Base-by-base conservation (phyloP, 2,329 filamentous ascomycete genomes). In the Thielaviopsis ethacetica region DNA sequence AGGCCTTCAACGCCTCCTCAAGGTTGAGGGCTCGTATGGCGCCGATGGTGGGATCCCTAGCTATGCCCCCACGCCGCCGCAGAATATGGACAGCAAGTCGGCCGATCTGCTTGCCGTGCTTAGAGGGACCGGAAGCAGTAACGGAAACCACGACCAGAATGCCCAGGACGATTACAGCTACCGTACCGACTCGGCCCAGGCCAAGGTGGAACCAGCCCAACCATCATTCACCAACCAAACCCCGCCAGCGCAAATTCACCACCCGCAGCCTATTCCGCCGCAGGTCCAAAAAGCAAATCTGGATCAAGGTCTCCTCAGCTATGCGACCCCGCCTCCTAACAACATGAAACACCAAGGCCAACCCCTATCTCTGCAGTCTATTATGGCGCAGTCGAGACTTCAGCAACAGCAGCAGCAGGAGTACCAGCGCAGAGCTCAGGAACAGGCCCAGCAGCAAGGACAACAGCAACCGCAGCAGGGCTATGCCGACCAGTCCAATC, bases 1-100 rank as follows among this genome's bases (percentile, higher is more conserved):
- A 57, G 78, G 80, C 62, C 67, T 83, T 7, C 78, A 77, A 58
- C 75, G 76, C 3, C 68, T 83, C 5, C 70, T 83, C 21, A 78
- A 80, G 62, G 72, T 80, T 55, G 78, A 81, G 60, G 76, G 77
- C 10, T 71, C 76, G 0, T 49, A 49, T 21, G 44, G 44, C n/a
- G n/a, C 44, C 44, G 44, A 49, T 21, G 44, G n/a, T 49, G 44
- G 44, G 3, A 21, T 49, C 4, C 44, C 44, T 49, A 49, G n/a
- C 19, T 49, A 60, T 54, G 56, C 54, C 15, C 56, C 59, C 13
- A 51, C 57, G 17, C 60, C 60, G 2, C 53, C 54, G 3, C 47
- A 53, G 27, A 61, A 61, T 47, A 26, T 49, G n/a, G 60, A 61
- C 30, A 44, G 21, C 19, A 38, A 54, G 47, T 61, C 59, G 15